Conservation (phyloP, 2,329 filamentous ascomycete genomes). For the Diaporthe eres region DNA sequence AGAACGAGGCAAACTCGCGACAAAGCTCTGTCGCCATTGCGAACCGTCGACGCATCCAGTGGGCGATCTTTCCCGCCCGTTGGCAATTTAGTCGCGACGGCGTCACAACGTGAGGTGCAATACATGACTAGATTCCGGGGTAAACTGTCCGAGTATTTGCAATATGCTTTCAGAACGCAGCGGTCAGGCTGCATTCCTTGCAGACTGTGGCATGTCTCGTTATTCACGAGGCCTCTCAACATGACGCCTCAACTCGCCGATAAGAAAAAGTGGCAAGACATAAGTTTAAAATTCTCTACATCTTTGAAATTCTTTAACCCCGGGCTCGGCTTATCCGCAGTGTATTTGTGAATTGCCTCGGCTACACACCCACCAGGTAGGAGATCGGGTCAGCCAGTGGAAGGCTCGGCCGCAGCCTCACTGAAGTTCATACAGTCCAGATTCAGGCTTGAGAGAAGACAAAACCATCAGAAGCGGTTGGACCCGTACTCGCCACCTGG, state of each 20-base stretch:
- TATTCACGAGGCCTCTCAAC: not conserved
- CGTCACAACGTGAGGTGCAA: not conserved
- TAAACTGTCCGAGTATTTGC: not conserved
- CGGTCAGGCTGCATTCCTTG: not conserved
- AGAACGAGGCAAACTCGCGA: not conserved
- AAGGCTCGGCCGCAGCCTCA: not conserved
- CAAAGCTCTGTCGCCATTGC: not conserved
- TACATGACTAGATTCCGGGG: slow-evolving; percentile 26
- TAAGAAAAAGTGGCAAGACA: not conserved
- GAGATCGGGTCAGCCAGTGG: not conserved
- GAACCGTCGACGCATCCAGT: not conserved
- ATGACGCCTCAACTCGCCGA: no score
- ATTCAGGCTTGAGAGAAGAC: not conserved
- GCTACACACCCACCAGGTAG: not conserved
- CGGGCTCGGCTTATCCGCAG: not conserved
- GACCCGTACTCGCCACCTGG: not conserved
- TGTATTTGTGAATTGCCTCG: not conserved
- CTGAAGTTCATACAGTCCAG: not conserved
- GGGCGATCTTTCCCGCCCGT: not conserved
- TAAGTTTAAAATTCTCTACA: not conserved
- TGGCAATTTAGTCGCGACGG: slow-evolving; percentile 13
- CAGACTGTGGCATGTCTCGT: not conserved
- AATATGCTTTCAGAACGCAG: not conserved
- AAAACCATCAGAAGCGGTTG: not conserved
- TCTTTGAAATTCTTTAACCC: not conserved